A percentile compares a stretch with the other conserved stretches of the same genome.
These are phyloP conservation scores for Coniochaeta sp. DNA, from an alignment of 2,329 filamentous ascomycete genomes.

Conservation along the genomic window DNA sequence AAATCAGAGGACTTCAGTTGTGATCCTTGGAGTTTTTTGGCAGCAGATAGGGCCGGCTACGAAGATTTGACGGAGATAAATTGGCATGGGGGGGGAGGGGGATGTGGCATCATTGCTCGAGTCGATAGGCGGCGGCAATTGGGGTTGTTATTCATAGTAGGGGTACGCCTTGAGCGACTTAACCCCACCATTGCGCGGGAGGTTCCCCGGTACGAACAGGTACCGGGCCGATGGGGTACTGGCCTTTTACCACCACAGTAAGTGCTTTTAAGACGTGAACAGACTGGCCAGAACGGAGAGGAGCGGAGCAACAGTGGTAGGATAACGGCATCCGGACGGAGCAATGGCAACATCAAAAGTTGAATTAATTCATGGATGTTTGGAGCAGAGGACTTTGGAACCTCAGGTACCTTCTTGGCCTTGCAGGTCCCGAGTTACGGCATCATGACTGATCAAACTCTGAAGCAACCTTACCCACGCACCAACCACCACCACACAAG, in stretches of 20 bases:
- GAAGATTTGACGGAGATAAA: neutral
- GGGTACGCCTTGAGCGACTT: neutral
- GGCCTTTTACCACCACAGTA: too few species aligned
- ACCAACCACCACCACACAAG: neutral
- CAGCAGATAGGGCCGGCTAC: neutral
- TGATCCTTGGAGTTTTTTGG: neutral
- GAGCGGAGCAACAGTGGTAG: neutral
- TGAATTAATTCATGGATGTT: too few species aligned
- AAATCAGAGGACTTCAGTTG: neutral
- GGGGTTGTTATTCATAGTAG: neutral
- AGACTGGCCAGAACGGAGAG: neutral
- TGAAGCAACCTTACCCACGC: neutral
- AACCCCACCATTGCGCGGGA: neutral
- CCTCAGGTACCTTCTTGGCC: too few species aligned
- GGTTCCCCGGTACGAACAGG: neutral
- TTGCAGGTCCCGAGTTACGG: neutral
- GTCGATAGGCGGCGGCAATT: constrained; percentile 1
- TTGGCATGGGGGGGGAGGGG: neutral
- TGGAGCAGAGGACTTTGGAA: too few species aligned
- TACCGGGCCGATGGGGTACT: neutral
- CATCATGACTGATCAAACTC: neutral
- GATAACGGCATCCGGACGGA: neutral
- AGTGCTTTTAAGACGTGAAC: neutral
- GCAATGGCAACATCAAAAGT: too few species aligned
- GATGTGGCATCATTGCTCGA: neutral